phyloP scores from a whole-genome alignment of 495 filamentous ascomycete genomes.

The Sporormia fimetaria region DNA sequence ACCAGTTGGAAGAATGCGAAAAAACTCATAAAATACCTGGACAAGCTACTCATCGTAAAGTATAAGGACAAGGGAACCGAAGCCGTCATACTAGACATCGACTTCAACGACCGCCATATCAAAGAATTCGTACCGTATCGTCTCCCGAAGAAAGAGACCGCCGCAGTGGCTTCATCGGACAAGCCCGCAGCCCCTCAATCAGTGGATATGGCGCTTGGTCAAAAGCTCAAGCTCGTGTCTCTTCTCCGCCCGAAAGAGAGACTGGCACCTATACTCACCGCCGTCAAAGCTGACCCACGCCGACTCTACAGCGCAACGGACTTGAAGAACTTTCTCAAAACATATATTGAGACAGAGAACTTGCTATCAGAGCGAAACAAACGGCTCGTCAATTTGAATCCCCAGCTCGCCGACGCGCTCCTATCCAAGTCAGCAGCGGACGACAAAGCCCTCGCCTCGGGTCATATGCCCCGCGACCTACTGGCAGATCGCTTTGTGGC shows the following conservation, averaged over 20 bases:
- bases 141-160: conserved; percentile 45
- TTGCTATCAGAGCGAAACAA: conserved; percentile 46
- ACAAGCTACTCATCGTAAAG: conserved; percentile 52
- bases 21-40: conserved; percentile 62
- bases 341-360: conserved; percentile 41
- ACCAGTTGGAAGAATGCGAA: conserved; percentile 64
- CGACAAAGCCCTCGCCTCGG: conserved; percentile 46
- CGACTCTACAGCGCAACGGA: conserved; percentile 46
- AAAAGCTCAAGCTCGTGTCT: conserved; percentile 43
- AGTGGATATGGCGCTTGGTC: conserved; percentile 44
- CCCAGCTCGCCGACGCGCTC: conserved; percentile 50
- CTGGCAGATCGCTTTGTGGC: conserved; percentile 50
- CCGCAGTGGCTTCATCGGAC: conserved; percentile 32
- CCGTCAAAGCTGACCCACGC: conserved; percentile 35
- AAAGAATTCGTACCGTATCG: conserved; percentile 52
- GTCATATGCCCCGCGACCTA: conserved; percentile 49
- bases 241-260: conserved; percentile 48
- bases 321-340: conserved; percentile 41
- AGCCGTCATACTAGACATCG: conserved; percentile 54
- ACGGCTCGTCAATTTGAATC: conserved; percentile 53
- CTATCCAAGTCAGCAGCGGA: conserved; percentile 43
- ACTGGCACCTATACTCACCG: conserved; percentile 45
- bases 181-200: conserved; percentile 35
- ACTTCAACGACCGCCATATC: conserved; percentile 48
- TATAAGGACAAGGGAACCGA: conserved; percentile 59